Base-by-base conservation (phyloP, 2,329 filamentous ascomycete species). In the Trichoderma semiorbis region DNA sequence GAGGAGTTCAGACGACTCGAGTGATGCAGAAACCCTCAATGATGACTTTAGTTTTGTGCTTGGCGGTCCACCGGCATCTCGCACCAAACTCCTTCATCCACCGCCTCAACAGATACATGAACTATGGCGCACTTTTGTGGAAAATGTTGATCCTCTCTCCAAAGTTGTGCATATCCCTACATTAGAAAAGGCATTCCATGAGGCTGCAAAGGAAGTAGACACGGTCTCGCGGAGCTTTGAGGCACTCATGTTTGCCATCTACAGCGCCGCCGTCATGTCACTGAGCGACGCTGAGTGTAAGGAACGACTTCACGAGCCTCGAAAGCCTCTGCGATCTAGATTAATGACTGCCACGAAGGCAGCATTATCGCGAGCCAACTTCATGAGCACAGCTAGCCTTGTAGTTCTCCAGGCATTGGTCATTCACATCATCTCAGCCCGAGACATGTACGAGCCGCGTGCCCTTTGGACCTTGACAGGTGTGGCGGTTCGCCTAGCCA, bases 221-320 rank as follows among this genome's bases (percentile, higher is more conserved):
- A 47, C 24, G 61, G 36, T 63, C 36, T 63, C 61, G 24, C 61
- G 36, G 36, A 30, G 61, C 61, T 63, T 63, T 63, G 61, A 63
- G 61, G 61, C 61, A 63, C 61, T 63, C 61, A 63, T 63, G 61
- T 63, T 63, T 63, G 61, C 61, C 61, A 63, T 63, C 61, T 63
- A 47, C 61, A 47, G 61, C 61, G 61, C 61, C 36, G 61, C 61
- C 61, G 61, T 47, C 1, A 63, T 63, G 61, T 63, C 61, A 63
- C 61, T 63, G 61, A 63, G 61, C 61, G 61, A 63, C 24, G 61
- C 21, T 63, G 61, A 63, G 36, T 63, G 61, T 47, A 36, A 63
- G 24, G 61, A 63, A 30, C 61, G 61, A 63, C 61, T 63, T 30
- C 24, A 63, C 61, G 61, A 63, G 61, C 61, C 34, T 63, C 61